A percentile compares a stretch with the other conserved stretches of the same genome.
Conservation (phyloP, 2,329 filamentous ascomycete species). For the Curvularia hawaiiensis region DNA sequence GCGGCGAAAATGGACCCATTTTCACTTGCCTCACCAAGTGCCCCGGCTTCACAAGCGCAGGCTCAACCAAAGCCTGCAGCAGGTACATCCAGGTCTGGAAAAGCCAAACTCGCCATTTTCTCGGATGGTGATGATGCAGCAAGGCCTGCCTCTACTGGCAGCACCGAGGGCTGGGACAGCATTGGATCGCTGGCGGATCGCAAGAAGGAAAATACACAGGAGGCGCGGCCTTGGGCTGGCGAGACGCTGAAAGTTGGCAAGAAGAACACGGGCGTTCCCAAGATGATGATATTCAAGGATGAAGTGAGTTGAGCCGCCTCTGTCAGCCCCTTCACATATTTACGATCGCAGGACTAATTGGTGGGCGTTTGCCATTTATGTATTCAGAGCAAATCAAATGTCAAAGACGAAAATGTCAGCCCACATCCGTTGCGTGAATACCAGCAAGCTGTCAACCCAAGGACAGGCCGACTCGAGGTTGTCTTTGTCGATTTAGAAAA, state of each 20-base stretch:
- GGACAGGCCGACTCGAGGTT: constrained; percentile 81
- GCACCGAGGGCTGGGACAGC: constrained; percentile 83
- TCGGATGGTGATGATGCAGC: constrained; percentile 70
- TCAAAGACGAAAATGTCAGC: constrained; percentile 44
- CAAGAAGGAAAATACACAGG: constrained; percentile 90
- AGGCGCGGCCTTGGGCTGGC: constrained; percentile 88
- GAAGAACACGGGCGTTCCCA: constrained; percentile 75
- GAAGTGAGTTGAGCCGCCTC: constrained; percentile 70
- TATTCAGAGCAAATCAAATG: constrained; percentile 56
- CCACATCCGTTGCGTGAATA: constrained; percentile 73
- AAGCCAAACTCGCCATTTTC: constrained; percentile 89
- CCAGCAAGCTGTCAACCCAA: constrained; percentile 81
- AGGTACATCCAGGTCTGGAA: constrained; percentile 65
- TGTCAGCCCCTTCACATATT: constrained; percentile 47
- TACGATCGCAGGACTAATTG: constrained; percentile 82
- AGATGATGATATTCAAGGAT: constrained; percentile 95
- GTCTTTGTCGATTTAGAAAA: constrained; percentile 86
- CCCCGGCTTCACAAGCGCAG: constrained; percentile 69
- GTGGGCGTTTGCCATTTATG: constrained; percentile 56
- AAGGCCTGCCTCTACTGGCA: constrained; percentile 60
- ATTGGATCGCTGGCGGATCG: constrained; percentile 86
- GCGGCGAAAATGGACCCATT: constrained; percentile 88
- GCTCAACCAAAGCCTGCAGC: constrained; percentile 49
- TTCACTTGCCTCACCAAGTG: constrained; percentile 52
- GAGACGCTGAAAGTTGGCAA: constrained; percentile 88